These are phyloP conservation scores for Fusarium armeniacum DNA, from an alignment of 2,329 filamentous ascomycete genomes.

Conservation along the genomic window DNA sequence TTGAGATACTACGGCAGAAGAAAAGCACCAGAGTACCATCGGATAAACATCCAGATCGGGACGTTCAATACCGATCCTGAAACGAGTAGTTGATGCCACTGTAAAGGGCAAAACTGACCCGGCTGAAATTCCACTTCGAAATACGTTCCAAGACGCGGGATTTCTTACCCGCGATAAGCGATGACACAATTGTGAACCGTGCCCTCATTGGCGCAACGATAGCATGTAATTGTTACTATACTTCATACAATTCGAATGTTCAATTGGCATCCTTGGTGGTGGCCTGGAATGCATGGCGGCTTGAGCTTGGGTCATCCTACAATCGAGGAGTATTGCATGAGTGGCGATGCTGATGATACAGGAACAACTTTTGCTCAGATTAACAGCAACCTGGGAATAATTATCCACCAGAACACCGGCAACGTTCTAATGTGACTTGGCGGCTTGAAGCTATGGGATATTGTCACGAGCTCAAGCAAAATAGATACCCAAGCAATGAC, in stretches of 20 bases:
- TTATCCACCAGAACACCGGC: slow-evolving; percentile 4
- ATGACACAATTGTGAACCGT: neutral
- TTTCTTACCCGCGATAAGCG: neutral
- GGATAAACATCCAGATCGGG: neutral
- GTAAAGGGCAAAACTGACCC: accelerated
- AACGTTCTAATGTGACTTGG: neutral
- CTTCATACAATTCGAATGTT: neutral
- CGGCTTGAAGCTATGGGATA: too few species aligned
- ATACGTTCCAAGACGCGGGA: slow-evolving; percentile 6
- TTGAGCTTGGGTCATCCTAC: too few species aligned
- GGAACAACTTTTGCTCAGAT: slow-evolving; percentile 7
- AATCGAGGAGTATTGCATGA: too few species aligned
- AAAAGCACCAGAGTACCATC: slow-evolving; percentile 14
- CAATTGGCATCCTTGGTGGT: too few species aligned
- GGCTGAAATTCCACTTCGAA: slow-evolving; percentile 9
- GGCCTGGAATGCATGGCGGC: too few species aligned
- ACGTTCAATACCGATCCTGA: slow-evolving; percentile 3
- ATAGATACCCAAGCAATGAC: too few species aligned
- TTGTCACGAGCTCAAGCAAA: too few species aligned
- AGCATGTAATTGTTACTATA: neutral
- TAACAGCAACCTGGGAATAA: neutral
- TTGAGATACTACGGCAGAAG: slow-evolving; percentile 11
- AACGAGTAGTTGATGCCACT: accelerated
- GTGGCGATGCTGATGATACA: slow-evolving; percentile 7
- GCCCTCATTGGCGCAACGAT: neutral